A percentile compares a stretch with the other conserved stretches of the same genome.
Conservation (phyloP, 2,329 filamentous ascomycete species). For the Graphilbum sp. region DNA sequence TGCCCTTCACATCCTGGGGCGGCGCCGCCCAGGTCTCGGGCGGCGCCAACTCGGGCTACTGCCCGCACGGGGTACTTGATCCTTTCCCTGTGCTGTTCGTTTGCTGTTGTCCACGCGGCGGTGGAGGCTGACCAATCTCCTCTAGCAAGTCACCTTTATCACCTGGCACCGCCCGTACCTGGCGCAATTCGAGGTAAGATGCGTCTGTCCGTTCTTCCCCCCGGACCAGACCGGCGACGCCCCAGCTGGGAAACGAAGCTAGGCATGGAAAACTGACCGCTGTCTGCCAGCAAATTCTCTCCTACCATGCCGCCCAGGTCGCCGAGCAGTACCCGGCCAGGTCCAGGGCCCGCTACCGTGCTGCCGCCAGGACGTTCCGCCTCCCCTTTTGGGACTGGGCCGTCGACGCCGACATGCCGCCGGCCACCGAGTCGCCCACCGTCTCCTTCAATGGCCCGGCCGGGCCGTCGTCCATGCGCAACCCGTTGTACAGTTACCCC, state of each 20-base stretch:
- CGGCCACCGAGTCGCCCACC: slow-evolving; percentile 16
- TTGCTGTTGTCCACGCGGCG: neutral
- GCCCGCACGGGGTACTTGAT: slow-evolving; percentile 27
- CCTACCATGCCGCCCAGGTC: slow-evolving; percentile 26
- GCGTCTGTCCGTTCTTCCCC: too few relatives aligned
- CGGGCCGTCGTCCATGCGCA: slow-evolving; percentile 18
- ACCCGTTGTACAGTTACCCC: slow-evolving; percentile 35
- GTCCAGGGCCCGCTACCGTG: slow-evolving; percentile 20
- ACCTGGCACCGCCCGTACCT: slow-evolving; percentile 42
- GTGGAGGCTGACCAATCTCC: neutral
- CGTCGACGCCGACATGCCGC: slow-evolving; percentile 23
- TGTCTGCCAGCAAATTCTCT: slow-evolving; percentile 30
- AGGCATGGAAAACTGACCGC: neutral
- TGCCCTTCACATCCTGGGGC: slow-evolving; percentile 19
- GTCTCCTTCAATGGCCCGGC: slow-evolving; percentile 11
- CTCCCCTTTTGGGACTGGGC: slow-evolving; percentile 42
- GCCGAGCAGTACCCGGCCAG: slow-evolving; percentile 24
- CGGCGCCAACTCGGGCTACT: slow-evolving; percentile 23
- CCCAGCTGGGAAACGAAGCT: neutral
- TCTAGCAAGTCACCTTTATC: slow-evolving; percentile 30
- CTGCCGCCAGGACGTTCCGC: slow-evolving; percentile 29
- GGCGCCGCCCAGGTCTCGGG: slow-evolving; percentile 16
- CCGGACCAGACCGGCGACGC: too few relatives aligned
- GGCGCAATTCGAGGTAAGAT: slow-evolving; percentile 34
- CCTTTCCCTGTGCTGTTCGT: neutral